These are phyloP conservation scores for Dendrobium nobile DNA, from an alignment of 106 monocot genomes.

Conservation along the genomic window DNA sequence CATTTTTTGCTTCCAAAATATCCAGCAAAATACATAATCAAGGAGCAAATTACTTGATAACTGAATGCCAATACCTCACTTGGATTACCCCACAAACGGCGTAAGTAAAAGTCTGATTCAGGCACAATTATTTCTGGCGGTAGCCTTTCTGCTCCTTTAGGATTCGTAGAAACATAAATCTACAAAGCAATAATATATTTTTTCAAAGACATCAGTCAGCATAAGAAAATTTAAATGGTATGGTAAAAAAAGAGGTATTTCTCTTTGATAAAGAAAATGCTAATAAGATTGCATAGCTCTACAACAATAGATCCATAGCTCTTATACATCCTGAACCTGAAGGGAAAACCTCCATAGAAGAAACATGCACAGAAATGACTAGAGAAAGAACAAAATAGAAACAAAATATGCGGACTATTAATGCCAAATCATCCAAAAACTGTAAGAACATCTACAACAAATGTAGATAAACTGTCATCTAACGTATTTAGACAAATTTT, in stretches of 20 bases:
- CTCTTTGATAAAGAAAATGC: not conserved
- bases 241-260: not conserved
- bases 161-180: constrained; percentile 49
- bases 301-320: not conserved
- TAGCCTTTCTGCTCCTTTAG: constrained; percentile 45
- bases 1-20: not conserved
- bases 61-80: constrained; percentile 20
- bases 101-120: constrained; percentile 45
- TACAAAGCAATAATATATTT: not conserved
- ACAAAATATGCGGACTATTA: not conserved
- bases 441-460: not conserved
- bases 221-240: not conserved
- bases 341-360: not conserved
- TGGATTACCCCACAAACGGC: constrained; percentile 22
- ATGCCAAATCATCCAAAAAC: not conserved
- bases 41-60: not conserved
- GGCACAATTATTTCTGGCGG: constrained; percentile 36
- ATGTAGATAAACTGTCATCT: not conserved
- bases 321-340: not conserved
- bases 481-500: not conserved
- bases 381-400: not conserved
- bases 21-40: not conserved
- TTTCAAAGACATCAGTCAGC: constrained; percentile 1
- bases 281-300: not conserved
- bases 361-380: not conserved